Percentiles rank a stretch among this genome's conserved stretches.
Conservation (phyloP, 306 rosid species). For the Senna tora region DNA sequence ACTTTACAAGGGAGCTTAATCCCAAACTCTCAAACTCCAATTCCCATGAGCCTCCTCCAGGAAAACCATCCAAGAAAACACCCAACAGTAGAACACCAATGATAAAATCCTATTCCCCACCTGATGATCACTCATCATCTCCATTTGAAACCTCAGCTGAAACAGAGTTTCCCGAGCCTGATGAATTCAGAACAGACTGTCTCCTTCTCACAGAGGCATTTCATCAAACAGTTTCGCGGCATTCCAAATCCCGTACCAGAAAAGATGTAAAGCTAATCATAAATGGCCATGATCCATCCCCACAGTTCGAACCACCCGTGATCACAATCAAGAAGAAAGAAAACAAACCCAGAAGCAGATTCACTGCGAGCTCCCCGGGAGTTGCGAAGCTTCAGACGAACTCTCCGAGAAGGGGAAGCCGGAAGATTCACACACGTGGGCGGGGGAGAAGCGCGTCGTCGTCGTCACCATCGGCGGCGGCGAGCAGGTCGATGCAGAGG, state of each 20-base stretch:
- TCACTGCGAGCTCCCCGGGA: conserved; percentile 49
- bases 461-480: not conserved
- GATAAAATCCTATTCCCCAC: conserved; percentile 47
- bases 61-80: conserved; percentile 54
- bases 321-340: conserved; percentile 61
- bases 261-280: conserved; percentile 31
- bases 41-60: conserved; percentile 48
- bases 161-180: conserved; percentile 41
- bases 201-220: conserved; percentile 54
- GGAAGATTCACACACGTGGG: conserved; percentile 26
- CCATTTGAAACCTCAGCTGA: conserved; percentile 50
- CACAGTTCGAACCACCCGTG: conserved; percentile 59
- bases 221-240: conserved; percentile 42
- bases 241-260: conserved; percentile 39
- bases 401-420: conserved; percentile 55
- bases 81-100: conserved; percentile 31
- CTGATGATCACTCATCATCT: conserved; percentile 46
- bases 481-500: conserved; percentile 35
- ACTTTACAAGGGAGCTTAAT: conserved; percentile 69
- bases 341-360: conserved; percentile 29
- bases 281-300: conserved; percentile 37
- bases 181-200: conserved; percentile 62
- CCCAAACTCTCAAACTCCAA: conserved; percentile 19
- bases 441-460: conserved; percentile 48
- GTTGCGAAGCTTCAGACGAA: conserved; percentile 49